A percentile compares a stretch with the other conserved stretches of the same genome.
phyloP scores from a whole-genome alignment of 2,329 filamentous ascomycete species.

The Penicillium sp. region DNA sequence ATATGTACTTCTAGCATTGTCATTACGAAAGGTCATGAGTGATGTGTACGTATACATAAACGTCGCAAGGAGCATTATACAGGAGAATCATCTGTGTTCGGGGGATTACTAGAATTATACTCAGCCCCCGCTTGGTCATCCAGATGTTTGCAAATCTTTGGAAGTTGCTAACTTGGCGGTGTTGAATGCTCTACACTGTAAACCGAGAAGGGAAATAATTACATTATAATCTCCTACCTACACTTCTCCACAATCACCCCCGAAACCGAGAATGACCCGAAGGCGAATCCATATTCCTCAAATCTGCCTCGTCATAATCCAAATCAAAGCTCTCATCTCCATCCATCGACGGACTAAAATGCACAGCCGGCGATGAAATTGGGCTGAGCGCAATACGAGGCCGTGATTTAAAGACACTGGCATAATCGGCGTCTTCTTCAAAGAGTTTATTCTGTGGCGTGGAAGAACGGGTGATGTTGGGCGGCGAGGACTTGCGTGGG shows the following conservation, averaged over 20 bases:
- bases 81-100: background rate
- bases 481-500: constrained; percentile 43
- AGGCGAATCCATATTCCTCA: constrained; percentile 29
- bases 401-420: constrained; percentile 81
- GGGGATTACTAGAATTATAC: background rate
- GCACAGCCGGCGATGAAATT: constrained; percentile 48
- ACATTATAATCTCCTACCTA: background rate
- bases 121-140: background rate
- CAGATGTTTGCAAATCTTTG: background rate
- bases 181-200: background rate
- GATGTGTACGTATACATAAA: background rate
- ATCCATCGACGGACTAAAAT: constrained; percentile 35
- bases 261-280: constrained; percentile 18
- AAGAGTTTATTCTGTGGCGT: constrained; percentile 72
- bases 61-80: background rate
- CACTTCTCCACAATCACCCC: background rate
- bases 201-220: background rate
- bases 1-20: background rate
- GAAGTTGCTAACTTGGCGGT: background rate
- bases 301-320: constrained; percentile 24
- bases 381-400: constrained; percentile 81
- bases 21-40: background rate
- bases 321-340: constrained; percentile 28
- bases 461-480: constrained; percentile 38
- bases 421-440: constrained; percentile 71